These are phyloP conservation scores for Candida oleophila DNA, from an alignment of 805 yeast species.

Conservation along the genomic window DNA sequence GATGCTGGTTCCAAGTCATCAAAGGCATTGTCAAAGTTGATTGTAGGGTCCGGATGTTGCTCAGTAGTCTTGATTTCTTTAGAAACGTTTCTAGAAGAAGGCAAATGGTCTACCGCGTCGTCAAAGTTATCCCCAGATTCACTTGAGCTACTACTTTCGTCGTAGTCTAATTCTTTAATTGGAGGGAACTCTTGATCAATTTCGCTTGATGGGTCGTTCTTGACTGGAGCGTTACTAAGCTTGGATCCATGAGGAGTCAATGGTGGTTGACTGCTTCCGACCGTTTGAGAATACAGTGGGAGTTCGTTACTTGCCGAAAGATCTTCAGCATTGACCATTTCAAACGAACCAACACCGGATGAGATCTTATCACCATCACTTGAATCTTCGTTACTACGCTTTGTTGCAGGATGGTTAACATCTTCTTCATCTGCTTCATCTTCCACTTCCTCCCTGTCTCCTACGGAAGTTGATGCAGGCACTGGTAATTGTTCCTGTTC, in stretches of 20 bases:
- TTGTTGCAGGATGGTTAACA: slow-evolving; percentile 4
- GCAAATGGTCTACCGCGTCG: slow-evolving; percentile 34
- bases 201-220: not conserved
- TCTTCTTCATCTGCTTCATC: not conserved
- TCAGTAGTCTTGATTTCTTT: not conserved
- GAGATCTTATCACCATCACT: slow-evolving; percentile 40
- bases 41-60: slow-evolving; percentile 12
- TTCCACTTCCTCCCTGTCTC: slow-evolving; percentile 10
- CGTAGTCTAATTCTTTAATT: slow-evolving; percentile 52
- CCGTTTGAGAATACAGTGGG: not conserved
- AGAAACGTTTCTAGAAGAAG: not conserved
- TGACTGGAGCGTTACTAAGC: slow-evolving; percentile 1
- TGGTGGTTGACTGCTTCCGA: not conserved
- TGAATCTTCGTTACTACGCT: slow-evolving; percentile 18
- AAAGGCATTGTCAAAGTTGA: slow-evolving; percentile 37
- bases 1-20: slow-evolving; percentile 38
- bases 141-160: slow-evolving; percentile 46
- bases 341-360: slow-evolving; percentile 53
- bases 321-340: slow-evolving; percentile 52
- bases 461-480: not conserved
- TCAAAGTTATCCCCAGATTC: slow-evolving; percentile 35
- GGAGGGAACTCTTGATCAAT: slow-evolving; percentile 60
- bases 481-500: slow-evolving; percentile 13
- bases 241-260: not conserved
- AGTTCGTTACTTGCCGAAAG: slow-evolving; percentile 14